Evolutionary conservation across 2,329 filamentous ascomycete genomes (phyloP), one percentile per base, ranked within the genome.

Genomic region (Monosporascus cannonballus): DNA sequence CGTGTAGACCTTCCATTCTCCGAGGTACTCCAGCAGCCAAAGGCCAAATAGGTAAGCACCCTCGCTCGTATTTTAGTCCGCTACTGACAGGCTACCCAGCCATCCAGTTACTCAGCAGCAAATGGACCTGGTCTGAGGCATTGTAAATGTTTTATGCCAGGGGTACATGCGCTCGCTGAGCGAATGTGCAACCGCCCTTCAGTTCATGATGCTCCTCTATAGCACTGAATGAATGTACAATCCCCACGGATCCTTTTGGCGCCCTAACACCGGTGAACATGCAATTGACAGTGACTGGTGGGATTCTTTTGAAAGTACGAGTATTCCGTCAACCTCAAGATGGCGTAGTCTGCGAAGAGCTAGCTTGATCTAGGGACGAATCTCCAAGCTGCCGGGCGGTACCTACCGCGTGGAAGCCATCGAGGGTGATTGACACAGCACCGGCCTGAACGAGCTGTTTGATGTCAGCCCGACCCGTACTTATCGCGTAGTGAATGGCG

Each of bases 371-470:
- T 44, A 54, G 44, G 53, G 52, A 47, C 38, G 60, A 56, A 49
- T 53, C 50, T 39, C 49, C 58, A 42, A 37, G 41, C 44, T 59
- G 54, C 49, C 60, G 49, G 45, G 59, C 52, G 48, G 59, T 50
- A 47, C 56, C 59, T 48, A 61, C 68, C 6, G 91, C 91, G 60
- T 86, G 80, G 67, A 97, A 89, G 5, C 88, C 90, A 58, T 96
- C 87, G 14, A 94, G 71, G 0, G 89, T 90, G 49, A 97, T 85
- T 52, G 84, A 90, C 14, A 97, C 92, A 8, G 94, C 93, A 48
- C 94, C 93, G 6, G 94, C 91, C 83, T 96, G 89, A 30, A 97
- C 91, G 57, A 99, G 83, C 86, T 91, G 55, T 50, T 58, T 18
- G 54, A 46, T 49, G 56, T 69, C 61, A 69, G 65, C 59, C 41